These are phyloP conservation scores for Trichophyton mentagrophytes DNA, from an alignment of 2,329 filamentous ascomycete genomes.

Conservation along the genomic window DNA sequence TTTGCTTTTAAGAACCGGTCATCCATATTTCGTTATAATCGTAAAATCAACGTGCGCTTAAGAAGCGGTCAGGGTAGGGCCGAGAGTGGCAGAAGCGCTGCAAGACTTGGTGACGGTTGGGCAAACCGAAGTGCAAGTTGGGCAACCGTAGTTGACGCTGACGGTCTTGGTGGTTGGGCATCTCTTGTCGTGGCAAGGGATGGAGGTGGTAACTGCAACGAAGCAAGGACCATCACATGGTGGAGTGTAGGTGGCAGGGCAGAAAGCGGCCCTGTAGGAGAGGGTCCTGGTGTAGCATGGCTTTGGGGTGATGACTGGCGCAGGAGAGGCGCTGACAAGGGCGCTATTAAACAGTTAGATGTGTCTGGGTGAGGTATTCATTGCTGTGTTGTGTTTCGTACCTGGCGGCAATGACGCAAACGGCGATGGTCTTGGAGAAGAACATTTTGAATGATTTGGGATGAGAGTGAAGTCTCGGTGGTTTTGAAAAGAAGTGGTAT, in stretches of 20 bases:
- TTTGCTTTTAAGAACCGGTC: not conserved
- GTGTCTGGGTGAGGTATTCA: not conserved
- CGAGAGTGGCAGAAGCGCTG: not conserved
- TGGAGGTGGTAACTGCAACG: constrained; percentile 8
- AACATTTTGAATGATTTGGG: not conserved
- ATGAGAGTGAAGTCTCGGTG: not conserved
- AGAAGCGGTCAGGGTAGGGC: not conserved
- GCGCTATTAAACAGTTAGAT: not conserved
- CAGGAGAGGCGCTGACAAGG: not conserved
- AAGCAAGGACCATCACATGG: constrained; percentile 5
- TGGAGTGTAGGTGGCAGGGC: constrained; percentile 1
- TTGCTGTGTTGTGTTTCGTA: not conserved
- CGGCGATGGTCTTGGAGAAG: not conserved
- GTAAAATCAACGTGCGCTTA: not conserved
- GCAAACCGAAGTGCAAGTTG: constrained; percentile 9
- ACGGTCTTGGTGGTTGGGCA: constrained; percentile 8
- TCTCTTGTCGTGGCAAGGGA: constrained; percentile 9
- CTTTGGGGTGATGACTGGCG: not conserved
- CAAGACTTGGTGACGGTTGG: constrained; percentile 10
- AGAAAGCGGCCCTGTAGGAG: not conserved
- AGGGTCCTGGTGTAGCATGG: constrained; percentile 1
- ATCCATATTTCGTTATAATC: not conserved
- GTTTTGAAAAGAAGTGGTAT: not conserved
- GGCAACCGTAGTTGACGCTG: constrained; percentile 8
- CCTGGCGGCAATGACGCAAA: not conserved